phyloP scores from a whole-genome alignment of 148 eudicot genomes.

The Vaccinium darrowii region DNA sequence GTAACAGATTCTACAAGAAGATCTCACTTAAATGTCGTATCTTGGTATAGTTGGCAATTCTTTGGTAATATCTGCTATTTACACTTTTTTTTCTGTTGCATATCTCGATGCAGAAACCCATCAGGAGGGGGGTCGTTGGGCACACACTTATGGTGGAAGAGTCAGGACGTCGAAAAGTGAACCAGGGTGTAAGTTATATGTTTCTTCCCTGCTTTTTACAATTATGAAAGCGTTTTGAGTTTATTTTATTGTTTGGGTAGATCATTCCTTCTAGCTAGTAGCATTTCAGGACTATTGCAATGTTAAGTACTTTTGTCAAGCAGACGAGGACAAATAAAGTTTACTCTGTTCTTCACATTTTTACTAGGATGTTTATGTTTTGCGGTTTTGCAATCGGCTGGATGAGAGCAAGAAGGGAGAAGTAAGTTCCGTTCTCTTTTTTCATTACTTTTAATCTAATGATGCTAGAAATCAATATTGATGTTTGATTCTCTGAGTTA shows the following conservation, averaged over 20 bases:
- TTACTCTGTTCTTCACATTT: constrained; percentile 1
- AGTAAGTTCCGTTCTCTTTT: constrained; percentile 48
- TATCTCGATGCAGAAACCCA: constrained; percentile 58
- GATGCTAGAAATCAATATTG: not conserved
- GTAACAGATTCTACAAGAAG: too few relatives aligned
- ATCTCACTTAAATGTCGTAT: too few relatives aligned
- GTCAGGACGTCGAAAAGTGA: constrained; percentile 64
- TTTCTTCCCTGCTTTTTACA: not conserved
- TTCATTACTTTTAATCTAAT: not conserved
- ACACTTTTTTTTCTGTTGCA: too few relatives aligned
- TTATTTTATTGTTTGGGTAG: not conserved
- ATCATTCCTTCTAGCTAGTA: not conserved
- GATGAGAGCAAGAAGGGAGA: constrained; percentile 92
- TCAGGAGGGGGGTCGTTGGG: constrained; percentile 78
- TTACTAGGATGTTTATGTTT: constrained; percentile 77
- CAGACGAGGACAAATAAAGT: not conserved
- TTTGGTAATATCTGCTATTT: not conserved
- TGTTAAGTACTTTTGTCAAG: not conserved
- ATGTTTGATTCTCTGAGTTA: not conserved
- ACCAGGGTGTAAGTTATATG: constrained; percentile 52
- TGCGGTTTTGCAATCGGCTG: constrained; percentile 88
- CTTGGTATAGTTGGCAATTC: not conserved
- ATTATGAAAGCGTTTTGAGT: not conserved
- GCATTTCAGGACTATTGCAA: not conserved
- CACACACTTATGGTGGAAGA: constrained; percentile 83